Evolutionary conservation across 768 basidiomycete species (phyloP), one percentile per base, ranked within the genome.

Genomic region (Termitomyces sp.): DNA sequence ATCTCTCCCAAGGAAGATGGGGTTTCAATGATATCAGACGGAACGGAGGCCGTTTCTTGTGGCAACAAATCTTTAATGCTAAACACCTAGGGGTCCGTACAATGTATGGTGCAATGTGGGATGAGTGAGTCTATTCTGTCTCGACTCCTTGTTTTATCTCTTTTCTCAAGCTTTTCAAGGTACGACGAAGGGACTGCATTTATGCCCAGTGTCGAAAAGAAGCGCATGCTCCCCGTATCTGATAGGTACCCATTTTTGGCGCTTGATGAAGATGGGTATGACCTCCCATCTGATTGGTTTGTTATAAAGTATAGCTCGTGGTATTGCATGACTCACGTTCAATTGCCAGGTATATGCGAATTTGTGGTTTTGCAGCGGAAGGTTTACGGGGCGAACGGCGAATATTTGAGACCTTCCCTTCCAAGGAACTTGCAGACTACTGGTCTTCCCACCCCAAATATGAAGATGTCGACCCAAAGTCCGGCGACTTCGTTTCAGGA

Each of bases 41-140:
- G 4, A 79, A 85, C 22, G 89, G 89, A 3, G 92, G 92, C 1
- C 79, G 77, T 30, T 93, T 93, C 70, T 67, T 94, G 47, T 94
- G 90, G 88, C 77, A 83, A 56, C 91, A 93, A 68, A 74, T 93
- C 5, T 83, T 79, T 74, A 87, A 92, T 65, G 86, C 84, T 13
- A 81, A 79, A 27, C 74, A 78, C 45, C 79, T 80, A 30, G 84
- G 87, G 30, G 84, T 81, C 7, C 80, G 83, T 20, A 86, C 74
- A 7, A 81, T 92, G 53, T 93, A 93, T 61, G 87, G 87, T 24
- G 89, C 90, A 7, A 93, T 92, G 90, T 93, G 91, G 89, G 91
- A 93, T 65, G 91, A 92, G 86, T 83, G 58, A 66, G 79, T 72
- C 10, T 26, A 64, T 62, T 43, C 5, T 48, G 62, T 60, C 45